Conservation (phyloP, 345 rosid species). For the Excoecaria agallocha region DNA sequence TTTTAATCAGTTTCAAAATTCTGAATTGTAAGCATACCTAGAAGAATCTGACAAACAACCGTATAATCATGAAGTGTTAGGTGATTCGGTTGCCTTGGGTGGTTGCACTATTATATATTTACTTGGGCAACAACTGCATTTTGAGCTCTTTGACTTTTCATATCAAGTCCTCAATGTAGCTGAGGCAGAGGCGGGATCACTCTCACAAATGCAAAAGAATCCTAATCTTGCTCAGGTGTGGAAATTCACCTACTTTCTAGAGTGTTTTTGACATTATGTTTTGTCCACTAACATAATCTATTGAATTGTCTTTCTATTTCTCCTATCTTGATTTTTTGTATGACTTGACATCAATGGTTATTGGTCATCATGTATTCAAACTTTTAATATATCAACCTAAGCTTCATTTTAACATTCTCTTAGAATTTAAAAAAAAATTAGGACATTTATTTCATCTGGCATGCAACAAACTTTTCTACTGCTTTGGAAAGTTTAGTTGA, state of each 20-base stretch:
- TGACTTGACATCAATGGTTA: background rate
- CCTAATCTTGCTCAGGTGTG: slow-evolving; percentile 65
- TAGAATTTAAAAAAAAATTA: background rate
- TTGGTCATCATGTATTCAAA: background rate
- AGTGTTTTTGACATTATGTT: background rate
- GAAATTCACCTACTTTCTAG: background rate
- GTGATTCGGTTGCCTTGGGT: slow-evolving; percentile 97
- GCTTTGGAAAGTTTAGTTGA: background rate
- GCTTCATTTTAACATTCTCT: too few species aligned
- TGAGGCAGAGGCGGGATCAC: slow-evolving; percentile 77
- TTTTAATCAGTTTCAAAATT: slow-evolving; percentile 11
- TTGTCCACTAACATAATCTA: background rate
- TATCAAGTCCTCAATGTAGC: slow-evolving; percentile 95
- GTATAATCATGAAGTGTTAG: slow-evolving; percentile 59
- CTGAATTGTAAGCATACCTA: slow-evolving; percentile 64
- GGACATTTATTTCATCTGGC: background rate
- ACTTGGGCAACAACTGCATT: slow-evolving; percentile 97
- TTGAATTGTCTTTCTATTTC: background rate
- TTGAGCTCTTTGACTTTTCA: slow-evolving; percentile 94
- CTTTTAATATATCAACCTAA: too few species aligned
- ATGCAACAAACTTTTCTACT: background rate
- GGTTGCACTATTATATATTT: slow-evolving; percentile 93
- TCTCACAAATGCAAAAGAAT: slow-evolving; percentile 51
- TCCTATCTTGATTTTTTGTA: background rate
- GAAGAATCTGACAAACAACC: slow-evolving; percentile 60